These are phyloP conservation scores for Termitomyces eurrhizus DNA, from an alignment of 768 basidiomycete species.

Conservation along the genomic window DNA sequence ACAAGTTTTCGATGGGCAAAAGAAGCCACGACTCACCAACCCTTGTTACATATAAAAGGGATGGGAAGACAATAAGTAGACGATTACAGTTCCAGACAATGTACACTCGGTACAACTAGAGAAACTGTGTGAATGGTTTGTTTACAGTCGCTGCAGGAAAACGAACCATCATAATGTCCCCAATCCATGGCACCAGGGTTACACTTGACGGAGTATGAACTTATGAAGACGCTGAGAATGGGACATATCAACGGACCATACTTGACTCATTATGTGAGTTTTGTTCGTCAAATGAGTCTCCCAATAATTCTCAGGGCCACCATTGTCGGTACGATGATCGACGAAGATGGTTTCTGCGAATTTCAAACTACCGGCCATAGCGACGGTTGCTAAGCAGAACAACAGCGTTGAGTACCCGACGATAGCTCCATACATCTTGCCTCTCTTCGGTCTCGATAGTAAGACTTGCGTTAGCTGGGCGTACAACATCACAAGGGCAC, in stretches of 20 bases:
- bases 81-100: slow-evolving; percentile 16
- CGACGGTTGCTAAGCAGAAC: slow-evolving; percentile 16
- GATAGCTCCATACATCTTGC: slow-evolving; percentile 18
- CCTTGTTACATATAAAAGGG: slow-evolving; percentile 13
- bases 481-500: slow-evolving; percentile 20
- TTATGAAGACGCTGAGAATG: background rate
- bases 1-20: too few species aligned
- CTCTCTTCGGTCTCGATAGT: slow-evolving; percentile 19
- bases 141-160: background rate
- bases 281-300: slow-evolving; percentile 7
- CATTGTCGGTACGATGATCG: slow-evolving; percentile 6
- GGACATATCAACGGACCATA: slow-evolving; percentile 6
- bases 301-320: slow-evolving; percentile 9
- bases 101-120: slow-evolving; percentile 17
- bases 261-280: slow-evolving; percentile 17
- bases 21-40: slow-evolving; percentile 10
- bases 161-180: slow-evolving; percentile 19
- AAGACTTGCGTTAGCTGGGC: slow-evolving; percentile 19
- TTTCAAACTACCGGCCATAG: slow-evolving; percentile 17
- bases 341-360: slow-evolving; percentile 17
- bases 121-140: background rate
- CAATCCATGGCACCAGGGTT: slow-evolving; percentile 18
- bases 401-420: slow-evolving; percentile 17
- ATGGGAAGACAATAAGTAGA: slow-evolving; percentile 14
- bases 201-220: slow-evolving; percentile 1